Conservation (phyloP, 192 early-diverging fungal genomes). For the Radiomyces spectabilis region DNA sequence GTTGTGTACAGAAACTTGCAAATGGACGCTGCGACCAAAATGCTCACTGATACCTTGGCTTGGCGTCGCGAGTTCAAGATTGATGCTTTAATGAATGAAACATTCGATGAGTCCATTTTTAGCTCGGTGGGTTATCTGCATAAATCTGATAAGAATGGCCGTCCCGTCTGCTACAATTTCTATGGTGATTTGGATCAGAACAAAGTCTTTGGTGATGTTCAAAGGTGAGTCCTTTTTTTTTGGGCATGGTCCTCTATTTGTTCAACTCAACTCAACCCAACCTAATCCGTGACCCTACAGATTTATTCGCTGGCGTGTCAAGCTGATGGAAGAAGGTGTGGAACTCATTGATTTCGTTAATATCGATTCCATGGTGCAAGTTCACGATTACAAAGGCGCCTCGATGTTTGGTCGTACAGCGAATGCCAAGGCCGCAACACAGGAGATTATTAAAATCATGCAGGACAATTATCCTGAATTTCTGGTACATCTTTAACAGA, state of each 20-base stretch:
- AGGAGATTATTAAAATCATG: constrained; percentile 42
- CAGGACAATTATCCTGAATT: constrained; percentile 62
- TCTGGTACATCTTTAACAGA: constrained; percentile 23
- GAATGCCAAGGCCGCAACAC: constrained; percentile 42
- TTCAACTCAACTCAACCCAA: too few species aligned
- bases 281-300: constrained; percentile 10
- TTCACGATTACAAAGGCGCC: constrained; percentile 54
- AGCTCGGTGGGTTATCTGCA: constrained; percentile 41
- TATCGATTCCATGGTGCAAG: constrained; percentile 48
- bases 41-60: constrained; percentile 43
- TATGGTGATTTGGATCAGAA: constrained; percentile 45
- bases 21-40: constrained; percentile 31
- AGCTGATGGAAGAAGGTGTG: constrained; percentile 53
- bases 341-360: constrained; percentile 47
- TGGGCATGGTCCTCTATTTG: too few species aligned
- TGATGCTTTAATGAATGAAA: constrained; percentile 35
- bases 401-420: constrained; percentile 39
- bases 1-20: too few species aligned
- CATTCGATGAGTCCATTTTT: constrained; percentile 40
- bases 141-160: constrained; percentile 35
- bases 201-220: constrained; percentile 44
- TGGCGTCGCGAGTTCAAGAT: constrained; percentile 47
- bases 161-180: constrained; percentile 56
- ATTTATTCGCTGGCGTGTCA: constrained; percentile 56
- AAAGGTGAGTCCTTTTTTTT: constrained; percentile 24